These are phyloP conservation scores for Bolboschoenoplectus hybrid DNA, from an alignment of 202 grass and related monocot genomes.

Conservation along the genomic window DNA sequence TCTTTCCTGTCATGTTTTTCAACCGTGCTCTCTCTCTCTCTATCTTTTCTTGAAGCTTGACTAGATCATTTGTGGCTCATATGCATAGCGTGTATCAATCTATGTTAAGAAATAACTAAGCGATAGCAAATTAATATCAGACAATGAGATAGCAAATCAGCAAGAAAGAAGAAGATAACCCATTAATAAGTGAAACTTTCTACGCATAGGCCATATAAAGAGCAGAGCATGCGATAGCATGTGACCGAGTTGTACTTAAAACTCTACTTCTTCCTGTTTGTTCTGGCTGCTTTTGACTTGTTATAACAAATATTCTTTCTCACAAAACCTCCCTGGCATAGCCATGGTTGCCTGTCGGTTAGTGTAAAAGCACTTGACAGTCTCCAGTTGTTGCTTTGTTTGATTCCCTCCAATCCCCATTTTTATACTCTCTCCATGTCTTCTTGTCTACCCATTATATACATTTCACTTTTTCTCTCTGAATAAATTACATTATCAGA, in stretches of 20 bases:
- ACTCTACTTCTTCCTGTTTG: conserved; percentile 25
- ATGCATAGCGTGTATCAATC: background rate
- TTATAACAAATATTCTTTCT: conserved; percentile 34
- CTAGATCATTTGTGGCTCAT: background rate
- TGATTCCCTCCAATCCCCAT: conserved; percentile 36
- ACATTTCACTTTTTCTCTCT: background rate
- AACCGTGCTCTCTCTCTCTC: background rate
- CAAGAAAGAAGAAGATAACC: background rate
- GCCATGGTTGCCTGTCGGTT: conserved; percentile 44
- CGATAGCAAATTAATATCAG: background rate
- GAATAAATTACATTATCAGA: conserved; percentile 15
- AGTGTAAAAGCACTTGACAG: conserved; percentile 41
- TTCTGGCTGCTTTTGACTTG: conserved; percentile 32
- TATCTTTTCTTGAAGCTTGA: background rate
- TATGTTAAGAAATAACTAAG: background rate
- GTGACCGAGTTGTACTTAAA: conserved; percentile 9
- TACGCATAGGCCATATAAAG: background rate
- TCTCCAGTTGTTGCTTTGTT: conserved; percentile 41
- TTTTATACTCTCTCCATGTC: conserved; percentile 18
- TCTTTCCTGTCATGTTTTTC: background rate
- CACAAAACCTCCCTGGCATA: conserved; percentile 13
- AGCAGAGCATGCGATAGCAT: conserved; percentile 2
- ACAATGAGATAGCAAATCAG: background rate
- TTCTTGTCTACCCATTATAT: conserved; percentile 24
- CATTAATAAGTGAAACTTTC: background rate